Evolutionary conservation across 495 filamentous ascomycete genomes (phyloP), one percentile per base, ranked within the genome.

Genomic region (Penicillium fimorum): DNA sequence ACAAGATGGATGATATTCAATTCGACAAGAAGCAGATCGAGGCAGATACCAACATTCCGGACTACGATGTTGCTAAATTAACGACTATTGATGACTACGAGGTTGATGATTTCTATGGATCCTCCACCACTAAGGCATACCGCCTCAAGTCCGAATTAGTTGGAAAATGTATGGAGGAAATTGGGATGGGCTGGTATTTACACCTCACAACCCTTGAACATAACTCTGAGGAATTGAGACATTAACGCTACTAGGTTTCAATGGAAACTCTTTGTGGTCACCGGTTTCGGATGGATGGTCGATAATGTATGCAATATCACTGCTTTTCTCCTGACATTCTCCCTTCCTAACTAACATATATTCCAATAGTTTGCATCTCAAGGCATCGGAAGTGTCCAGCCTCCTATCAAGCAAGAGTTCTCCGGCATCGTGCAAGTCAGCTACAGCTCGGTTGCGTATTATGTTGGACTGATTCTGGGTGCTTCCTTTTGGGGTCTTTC

Each of bases 381-480:
- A 58, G 68, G 70, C 0, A 68, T 73, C 42, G 58, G 60, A 29
- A 66, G 60, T 38, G 60, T 71, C 8, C 68, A 69, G 17, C 70
- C 70, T 3, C 64, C 68, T 2, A 69, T 73, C 17, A 25, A 62
- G 22, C 58, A 60, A 32, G 70, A 73, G 44, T 68, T 73, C 38
- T 44, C 58, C 0, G 66, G 56, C 11, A 68, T 71, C 10, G 51
- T 54, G 0, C 62, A 66, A 22, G 62, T 69, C 49, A 71, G 70
- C 55, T 73, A 68, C 53, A 73, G 70, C 53, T 69, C 70, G 6
- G 68, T 73, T 22, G 68, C 68, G 4, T 73, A 71, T 47, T 73
- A 71, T 53, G 58, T 63, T 8, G 68, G 70, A 4, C 51, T 73
- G 13, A 73, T 73, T n/a, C 15, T 73, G 4, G 70, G 68, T 10